phyloP scores from a whole-genome alignment of 2,329 filamentous ascomycete species.

The Dissoconium aciculare region DNA sequence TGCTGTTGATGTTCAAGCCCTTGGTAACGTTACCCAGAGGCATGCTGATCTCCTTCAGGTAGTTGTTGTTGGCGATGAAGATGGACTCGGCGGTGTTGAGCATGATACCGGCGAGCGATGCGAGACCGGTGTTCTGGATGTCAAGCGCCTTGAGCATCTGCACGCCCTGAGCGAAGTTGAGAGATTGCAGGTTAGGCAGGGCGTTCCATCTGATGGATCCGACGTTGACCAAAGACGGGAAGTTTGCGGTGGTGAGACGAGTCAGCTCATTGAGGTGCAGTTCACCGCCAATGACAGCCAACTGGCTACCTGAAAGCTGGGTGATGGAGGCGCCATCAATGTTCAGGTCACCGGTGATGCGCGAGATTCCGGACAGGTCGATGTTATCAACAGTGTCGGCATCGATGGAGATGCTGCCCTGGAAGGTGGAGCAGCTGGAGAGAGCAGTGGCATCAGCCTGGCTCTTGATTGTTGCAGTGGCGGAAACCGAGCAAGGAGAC shows the following conservation, averaged over 20 bases:
- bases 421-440: conserved; percentile 49
- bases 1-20: conserved; percentile 60
- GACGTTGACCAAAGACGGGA: conserved; percentile 51
- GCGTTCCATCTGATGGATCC: conserved; percentile 56
- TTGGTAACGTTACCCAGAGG: conserved; percentile 61
- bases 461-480: conserved; percentile 44
- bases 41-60: conserved; percentile 61
- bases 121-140: conserved; percentile 78
- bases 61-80: conserved; percentile 80
- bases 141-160: conserved; percentile 51
- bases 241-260: conserved; percentile 50
- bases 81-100: conserved; percentile 57
- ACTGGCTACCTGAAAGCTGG: conserved; percentile 44
- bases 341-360: conserved; percentile 43
- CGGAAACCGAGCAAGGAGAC: conserved; percentile 27
- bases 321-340: conserved; percentile 42
- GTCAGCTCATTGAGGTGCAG: conserved; percentile 58
- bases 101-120: conserved; percentile 65
- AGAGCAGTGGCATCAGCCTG: conserved; percentile 46
- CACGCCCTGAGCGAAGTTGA: conserved; percentile 49
- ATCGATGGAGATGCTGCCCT: conserved; percentile 53
- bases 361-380: conserved; percentile 45
- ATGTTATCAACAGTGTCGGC: conserved; percentile 42
- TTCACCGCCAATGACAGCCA: conserved; percentile 51
- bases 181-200: conserved; percentile 47